A percentile compares a stretch with the other conserved stretches of the same genome.
Evolutionary conservation across 805 yeast genomes (phyloP).

Genomic region (Candida nanaspora): DNA sequence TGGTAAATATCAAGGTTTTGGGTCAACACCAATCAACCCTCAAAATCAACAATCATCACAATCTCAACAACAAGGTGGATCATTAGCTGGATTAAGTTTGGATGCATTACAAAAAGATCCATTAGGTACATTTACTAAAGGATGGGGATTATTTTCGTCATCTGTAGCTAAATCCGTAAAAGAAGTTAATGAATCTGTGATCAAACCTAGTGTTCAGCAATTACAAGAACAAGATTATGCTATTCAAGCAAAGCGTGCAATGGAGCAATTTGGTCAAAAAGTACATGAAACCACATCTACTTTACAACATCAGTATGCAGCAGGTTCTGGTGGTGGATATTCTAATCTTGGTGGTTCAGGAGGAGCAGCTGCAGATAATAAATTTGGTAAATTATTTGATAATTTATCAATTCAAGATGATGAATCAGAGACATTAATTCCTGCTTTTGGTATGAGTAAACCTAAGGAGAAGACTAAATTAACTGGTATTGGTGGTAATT

Average conservation of each 20-base stretch:
- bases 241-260: conserved; percentile 81
- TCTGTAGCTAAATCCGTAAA: conserved; percentile 76
- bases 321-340: background rate
- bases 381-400: conserved; percentile 50
- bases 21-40: conserved; percentile 53
- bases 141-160: conserved; percentile 91
- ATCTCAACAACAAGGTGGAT: conserved; percentile 12
- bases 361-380: conserved; percentile 22
- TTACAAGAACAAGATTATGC: conserved; percentile 75
- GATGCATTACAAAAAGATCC: conserved; percentile 79
- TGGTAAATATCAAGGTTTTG: conserved; percentile 89
- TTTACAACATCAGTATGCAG: conserved; percentile 46
- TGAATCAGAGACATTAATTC: conserved; percentile 34
- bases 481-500: conserved; percentile 36
- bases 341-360: conserved; percentile 33
- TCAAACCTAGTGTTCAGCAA: conserved; percentile 84
- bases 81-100: conserved; percentile 50
- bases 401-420: conserved; percentile 32
- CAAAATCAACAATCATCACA: conserved; percentile 24
- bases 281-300: conserved; percentile 82
- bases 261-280: conserved; percentile 92
- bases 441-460: conserved; percentile 60
- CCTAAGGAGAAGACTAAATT: conserved; percentile 56
- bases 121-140: conserved; percentile 79
- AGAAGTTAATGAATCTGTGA: conserved; percentile 82